A percentile compares a stretch with the other conserved stretches of the same genome.
Evolutionary conservation across 2,329 filamentous ascomycete species (phyloP).

Genomic region (Tolypocladium inflatum): DNA sequence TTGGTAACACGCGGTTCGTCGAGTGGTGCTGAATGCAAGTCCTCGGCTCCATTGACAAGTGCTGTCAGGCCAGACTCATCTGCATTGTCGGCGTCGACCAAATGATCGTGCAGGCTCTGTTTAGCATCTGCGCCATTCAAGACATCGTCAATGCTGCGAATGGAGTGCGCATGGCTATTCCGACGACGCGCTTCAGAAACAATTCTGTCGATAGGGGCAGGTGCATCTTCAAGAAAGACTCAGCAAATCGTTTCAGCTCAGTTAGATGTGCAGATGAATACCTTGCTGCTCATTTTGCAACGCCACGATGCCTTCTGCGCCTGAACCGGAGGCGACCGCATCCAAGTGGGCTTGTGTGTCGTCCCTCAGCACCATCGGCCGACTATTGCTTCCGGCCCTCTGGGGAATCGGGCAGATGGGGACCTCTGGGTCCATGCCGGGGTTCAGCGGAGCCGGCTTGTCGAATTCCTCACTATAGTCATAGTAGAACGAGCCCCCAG

Average conservation of each 20-base stretch:
- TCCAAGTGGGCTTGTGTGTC: slow-evolving; percentile 8
- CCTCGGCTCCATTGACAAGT: background rate
- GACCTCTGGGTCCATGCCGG: slow-evolving; percentile 5
- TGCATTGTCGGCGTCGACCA: background rate
- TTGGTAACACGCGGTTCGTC: background rate
- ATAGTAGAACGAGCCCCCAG: slow-evolving; percentile 34
- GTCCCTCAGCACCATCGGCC: slow-evolving; percentile 16
- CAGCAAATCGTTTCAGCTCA: background rate
- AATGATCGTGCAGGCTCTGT: background rate
- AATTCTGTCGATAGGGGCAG: background rate
- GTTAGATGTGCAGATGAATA: background rate
- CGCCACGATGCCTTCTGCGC: background rate
- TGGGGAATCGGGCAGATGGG: slow-evolving; percentile 22
- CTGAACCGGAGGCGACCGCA: background rate
- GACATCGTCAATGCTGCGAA: background rate
- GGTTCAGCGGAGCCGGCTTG: slow-evolving; percentile 12
- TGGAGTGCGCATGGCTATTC: background rate
- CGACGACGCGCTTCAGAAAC: background rate
- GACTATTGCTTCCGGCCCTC: slow-evolving; percentile 12
- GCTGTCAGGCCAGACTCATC: background rate
- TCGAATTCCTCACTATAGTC: slow-evolving; percentile 45
- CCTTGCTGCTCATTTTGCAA: background rate
- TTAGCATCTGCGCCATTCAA: background rate
- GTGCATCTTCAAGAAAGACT: background rate
- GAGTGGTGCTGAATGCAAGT: background rate